phyloP scores from a whole-genome alignment of 805 yeast species.

The Metschnikowia gruessii region DNA sequence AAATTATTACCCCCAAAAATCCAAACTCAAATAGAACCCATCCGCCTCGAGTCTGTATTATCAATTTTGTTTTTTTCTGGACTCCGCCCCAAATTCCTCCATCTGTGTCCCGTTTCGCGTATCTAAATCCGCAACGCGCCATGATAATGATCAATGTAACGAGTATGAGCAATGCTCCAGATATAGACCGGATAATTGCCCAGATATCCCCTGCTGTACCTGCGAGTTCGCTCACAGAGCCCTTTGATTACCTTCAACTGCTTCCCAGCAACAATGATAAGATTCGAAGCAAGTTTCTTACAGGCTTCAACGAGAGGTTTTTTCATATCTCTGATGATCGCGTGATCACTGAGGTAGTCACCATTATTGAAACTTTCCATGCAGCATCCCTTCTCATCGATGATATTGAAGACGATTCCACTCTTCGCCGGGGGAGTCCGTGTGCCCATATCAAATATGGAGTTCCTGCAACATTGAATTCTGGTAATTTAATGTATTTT shows the following conservation, averaged over 20 bases:
- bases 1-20: too few species aligned
- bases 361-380: constrained; percentile 34
- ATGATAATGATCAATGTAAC: not conserved
- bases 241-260: constrained; percentile 31
- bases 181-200: constrained; percentile 4
- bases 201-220: not conserved
- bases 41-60: too few species aligned
- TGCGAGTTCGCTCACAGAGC: constrained; percentile 20
- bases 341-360: constrained; percentile 27
- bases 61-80: too few species aligned
- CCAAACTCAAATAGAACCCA: too few species aligned
- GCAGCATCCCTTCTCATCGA: constrained; percentile 52
- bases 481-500: constrained; percentile 81
- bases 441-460: constrained; percentile 81
- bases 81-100: not conserved
- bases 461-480: constrained; percentile 72
- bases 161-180: constrained; percentile 1
- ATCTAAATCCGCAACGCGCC: not conserved
- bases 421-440: constrained; percentile 69
- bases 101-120: not conserved
- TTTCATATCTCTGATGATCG: constrained; percentile 27
- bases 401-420: constrained; percentile 82
- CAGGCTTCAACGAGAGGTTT: constrained; percentile 34
- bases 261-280: constrained; percentile 35
- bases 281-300: constrained; percentile 29